Evolutionary conservation across 1,139 yeast species (phyloP).

Genomic region (Candida tropicalis): DNA sequence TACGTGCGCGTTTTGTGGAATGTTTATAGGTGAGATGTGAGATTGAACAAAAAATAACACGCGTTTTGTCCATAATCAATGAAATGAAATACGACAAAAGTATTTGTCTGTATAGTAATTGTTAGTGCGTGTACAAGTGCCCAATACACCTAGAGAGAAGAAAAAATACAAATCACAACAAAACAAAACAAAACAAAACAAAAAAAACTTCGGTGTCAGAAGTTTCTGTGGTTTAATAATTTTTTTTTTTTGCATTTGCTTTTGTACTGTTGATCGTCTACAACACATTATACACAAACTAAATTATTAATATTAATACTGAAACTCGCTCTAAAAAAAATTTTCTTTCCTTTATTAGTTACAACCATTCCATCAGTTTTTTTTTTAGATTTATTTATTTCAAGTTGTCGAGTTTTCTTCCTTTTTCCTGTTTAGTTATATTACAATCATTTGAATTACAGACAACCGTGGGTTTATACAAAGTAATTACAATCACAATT

Average conservation of each 20-base stretch:
- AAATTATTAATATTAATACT: background rate
- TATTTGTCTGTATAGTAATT: too few relatives aligned
- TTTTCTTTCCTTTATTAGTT: conserved; percentile 1
- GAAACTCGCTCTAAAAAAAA: conserved; percentile 1
- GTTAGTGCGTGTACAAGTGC: too few relatives aligned
- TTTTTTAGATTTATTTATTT: background rate
- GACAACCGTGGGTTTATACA: too few relatives aligned
- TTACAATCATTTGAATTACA: too few relatives aligned
- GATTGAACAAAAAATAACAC: conserved; percentile 6
- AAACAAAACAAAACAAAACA: too few relatives aligned
- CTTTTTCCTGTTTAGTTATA: background rate
- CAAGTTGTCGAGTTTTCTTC: background rate
- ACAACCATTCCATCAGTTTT: conserved; percentile 1
- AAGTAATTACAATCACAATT: too few relatives aligned
- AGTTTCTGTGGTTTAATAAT: background rate
- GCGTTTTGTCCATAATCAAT: too few relatives aligned
- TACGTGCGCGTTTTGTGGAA: conserved; percentile 1
- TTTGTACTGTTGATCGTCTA: background rate
- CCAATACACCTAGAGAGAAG: too few relatives aligned
- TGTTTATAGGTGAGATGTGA: background rate
- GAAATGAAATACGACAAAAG: too few relatives aligned
- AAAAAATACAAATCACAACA: too few relatives aligned
- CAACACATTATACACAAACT: background rate
- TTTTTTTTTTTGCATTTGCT: conserved; percentile 1
- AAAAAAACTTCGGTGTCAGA: too few relatives aligned